Evolutionary conservation across 352 stramenopile species (phyloP), one percentile per base, ranked within the genome.

Genomic region (Elongisporangium prolatum): DNA sequence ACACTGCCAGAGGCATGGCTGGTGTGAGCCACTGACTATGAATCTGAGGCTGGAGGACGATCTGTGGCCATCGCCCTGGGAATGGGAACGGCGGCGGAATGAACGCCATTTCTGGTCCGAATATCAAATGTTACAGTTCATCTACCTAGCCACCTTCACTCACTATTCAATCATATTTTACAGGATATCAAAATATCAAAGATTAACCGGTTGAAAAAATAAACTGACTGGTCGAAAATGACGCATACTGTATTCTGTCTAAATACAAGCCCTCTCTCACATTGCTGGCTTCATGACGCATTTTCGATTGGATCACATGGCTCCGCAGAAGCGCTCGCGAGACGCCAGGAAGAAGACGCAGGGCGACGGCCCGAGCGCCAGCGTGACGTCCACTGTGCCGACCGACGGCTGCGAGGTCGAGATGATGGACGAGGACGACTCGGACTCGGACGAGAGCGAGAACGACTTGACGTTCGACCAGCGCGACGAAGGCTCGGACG

Each of bases 31-130:
- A 93, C 17, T 24, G 56, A 25, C 57, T 61, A 21, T 80, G 68
- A 4, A 18, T 34, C 22, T 69, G 63, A 44, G 65, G 63, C 44
- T 76, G 64, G 57, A 48, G 28, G 40, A 84, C 77, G 21, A 91
- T 48, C 44, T 57, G 50, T 48, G 71, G 63, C 84, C 84, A 94
- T 38, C 61, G 69, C 56, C 89, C 75, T 17, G 80, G 80, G 61
- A 94, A 91, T 62, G 84, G 84, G 68, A 82, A 94, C 60, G 84
- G 84, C 60, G 84, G 84, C 52, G 78, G 84, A 53, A 91, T 83
- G 59, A 75, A 82, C 28, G 28, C 28, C 28, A 40, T 40, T 6
- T 9, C 5, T 8, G 28, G 8, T 40, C 28, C 4, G 9, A 13
- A 40, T 40, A 40, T 40, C 28, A 40, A 40, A 40, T 40, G 28